phyloP scores from a whole-genome alignment of 2,329 filamentous ascomycete species.

The Alternaria dauci region DNA sequence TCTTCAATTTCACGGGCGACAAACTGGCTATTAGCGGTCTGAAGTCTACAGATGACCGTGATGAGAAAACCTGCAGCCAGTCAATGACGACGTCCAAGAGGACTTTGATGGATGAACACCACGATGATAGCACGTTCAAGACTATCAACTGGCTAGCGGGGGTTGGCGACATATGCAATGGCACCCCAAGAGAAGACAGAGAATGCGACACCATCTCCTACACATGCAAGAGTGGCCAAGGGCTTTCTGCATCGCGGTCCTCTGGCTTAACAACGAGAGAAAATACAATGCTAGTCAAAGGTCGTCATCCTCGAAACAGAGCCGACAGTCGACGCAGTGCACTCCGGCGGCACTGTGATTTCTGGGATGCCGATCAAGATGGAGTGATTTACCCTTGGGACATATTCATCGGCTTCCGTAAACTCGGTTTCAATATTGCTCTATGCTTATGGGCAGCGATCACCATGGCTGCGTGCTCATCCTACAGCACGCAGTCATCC shows the following conservation, averaged over 20 bases:
- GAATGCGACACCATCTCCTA: background rate
- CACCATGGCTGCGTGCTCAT: slow-evolving; percentile 25
- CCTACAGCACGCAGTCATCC: slow-evolving; percentile 23
- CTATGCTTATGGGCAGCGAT: slow-evolving; percentile 30
- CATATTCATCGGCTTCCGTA: slow-evolving; percentile 26
- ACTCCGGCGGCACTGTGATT: slow-evolving; percentile 27
- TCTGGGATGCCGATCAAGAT: slow-evolving; percentile 27
- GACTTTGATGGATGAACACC: slow-evolving; percentile 4
- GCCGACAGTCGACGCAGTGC: slow-evolving; percentile 18
- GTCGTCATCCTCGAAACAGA: background rate
- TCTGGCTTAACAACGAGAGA: background rate
- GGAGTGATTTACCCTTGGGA: slow-evolving; percentile 29
- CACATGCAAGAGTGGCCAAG: background rate
- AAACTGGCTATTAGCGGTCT: background rate
- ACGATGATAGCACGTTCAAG: background rate
- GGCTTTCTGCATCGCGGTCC: background rate
- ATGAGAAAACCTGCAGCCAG: background rate
- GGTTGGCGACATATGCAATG: slow-evolving; percentile 12
- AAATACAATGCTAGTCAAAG: background rate
- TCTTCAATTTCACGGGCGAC: slow-evolving; percentile 1
- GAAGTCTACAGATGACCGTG: background rate
- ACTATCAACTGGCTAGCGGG: slow-evolving; percentile 12
- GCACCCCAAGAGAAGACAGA: background rate
- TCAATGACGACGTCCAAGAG: background rate
- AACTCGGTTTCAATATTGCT: slow-evolving; percentile 22